phyloP scores from a whole-genome alignment of 75 land plant genomes.

The Picea glauca region DNA sequence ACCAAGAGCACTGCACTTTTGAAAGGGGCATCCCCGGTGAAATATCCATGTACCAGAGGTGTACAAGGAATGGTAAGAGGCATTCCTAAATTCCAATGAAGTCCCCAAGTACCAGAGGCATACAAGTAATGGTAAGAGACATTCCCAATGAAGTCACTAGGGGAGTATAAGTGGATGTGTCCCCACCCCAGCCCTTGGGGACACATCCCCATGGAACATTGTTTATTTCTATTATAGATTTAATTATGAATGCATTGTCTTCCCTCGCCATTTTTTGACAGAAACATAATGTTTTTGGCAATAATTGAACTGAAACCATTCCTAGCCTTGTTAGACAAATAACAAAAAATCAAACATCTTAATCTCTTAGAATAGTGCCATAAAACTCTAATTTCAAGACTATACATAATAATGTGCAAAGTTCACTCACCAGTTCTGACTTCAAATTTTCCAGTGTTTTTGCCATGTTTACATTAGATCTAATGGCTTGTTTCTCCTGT shows the following conservation, averaged over 20 bases:
- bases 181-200: no score
- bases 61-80: no score
- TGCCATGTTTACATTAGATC: conserved; percentile 58
- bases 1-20: no score
- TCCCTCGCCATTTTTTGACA: neutral
- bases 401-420: neutral
- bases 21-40: no score
- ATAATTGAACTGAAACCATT: neutral
- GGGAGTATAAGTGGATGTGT: no score
- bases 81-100: no score
- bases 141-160: no score
- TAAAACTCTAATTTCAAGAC: neutral
- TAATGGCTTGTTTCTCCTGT: conserved; percentile 54
- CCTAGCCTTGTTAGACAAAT: neutral
- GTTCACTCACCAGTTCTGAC: conserved; percentile 55
- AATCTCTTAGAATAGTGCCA: neutral
- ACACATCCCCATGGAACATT: neutral
- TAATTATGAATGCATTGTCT: neutral
- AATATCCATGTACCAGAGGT: no score
- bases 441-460: conserved; percentile 49
- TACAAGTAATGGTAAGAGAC: no score
- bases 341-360: neutral
- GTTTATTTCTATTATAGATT: neutral
- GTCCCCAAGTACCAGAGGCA: no score
- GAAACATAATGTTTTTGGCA: neutral